Evolutionary conservation across 2,329 filamentous ascomycete genomes (phyloP), one percentile per base, ranked within the genome.

Genomic region (Pseudocercospora cruenta): DNA sequence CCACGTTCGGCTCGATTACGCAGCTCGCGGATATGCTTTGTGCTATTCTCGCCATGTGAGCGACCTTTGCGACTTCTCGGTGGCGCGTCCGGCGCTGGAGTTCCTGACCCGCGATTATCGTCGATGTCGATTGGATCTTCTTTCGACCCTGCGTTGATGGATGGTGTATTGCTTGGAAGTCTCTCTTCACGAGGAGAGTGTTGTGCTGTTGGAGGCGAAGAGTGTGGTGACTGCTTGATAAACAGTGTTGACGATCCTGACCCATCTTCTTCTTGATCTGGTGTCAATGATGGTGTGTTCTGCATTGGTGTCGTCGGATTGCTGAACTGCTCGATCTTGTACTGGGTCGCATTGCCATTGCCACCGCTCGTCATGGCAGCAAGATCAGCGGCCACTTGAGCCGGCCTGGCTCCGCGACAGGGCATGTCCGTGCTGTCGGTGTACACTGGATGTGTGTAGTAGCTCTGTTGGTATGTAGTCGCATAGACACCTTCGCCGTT

Each of bases 11-110:
- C 68, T 28, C 36, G 21, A 28, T 43, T 51, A 21, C 68, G 65
- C 26, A 64, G n/a, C n/a, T 60, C 53, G 31, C 66, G 65, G 49
- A 70, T 65, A 19, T 58, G 63, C 49, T 60, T 63, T 7, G 58
- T 66, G 49, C 63, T 66, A 31, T 60, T 58, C 1, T 64, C 60
- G 58, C 68, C 68, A 10, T 54, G 59, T 8, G 63, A 66, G 43
- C 68, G 68, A 36, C 68, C 68, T 62, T 65, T 67, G 33, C 33
- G 39, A 12, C 51, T 22, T 55, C 33, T 59, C 2, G 36, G 54
- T 43, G 31, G 55, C 28, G 33, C 31, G 12, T 2, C 14, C 2
- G 58, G 24, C 28, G 26, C 39, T 7, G 22, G 16, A n/a, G 22
- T 21, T 16, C 8, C 1, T 14, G 24, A 51, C n/a, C 10, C 28